Conservation (phyloP, 305 asterid genomes). For the Solanum hybrid region DNA sequence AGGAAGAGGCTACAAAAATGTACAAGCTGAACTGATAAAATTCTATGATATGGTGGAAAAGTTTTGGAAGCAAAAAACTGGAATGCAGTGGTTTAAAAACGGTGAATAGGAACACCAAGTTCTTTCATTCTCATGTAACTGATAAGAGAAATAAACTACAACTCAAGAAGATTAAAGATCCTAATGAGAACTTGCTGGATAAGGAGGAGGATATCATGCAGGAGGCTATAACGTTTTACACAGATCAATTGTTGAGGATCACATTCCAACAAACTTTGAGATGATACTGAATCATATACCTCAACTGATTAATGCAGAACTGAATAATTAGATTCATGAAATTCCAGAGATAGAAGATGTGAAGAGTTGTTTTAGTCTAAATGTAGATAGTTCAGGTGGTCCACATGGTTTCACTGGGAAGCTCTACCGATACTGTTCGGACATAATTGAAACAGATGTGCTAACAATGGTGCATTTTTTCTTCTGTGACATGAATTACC, state of each 20-base stretch:
- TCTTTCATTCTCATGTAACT: neutral
- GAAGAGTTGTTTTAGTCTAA: neutral
- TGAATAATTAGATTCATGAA: neutral
- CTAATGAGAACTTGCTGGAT: neutral
- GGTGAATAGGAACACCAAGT: neutral
- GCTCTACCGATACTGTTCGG: neutral
- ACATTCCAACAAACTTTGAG: neutral
- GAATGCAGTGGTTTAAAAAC: neutral
- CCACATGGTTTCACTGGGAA: neutral
- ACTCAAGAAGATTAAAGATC: neutral
- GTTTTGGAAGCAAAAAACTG: neutral
- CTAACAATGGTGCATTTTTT: neutral
- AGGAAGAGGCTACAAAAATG: neutral
- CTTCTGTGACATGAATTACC: neutral
- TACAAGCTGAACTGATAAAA: neutral
- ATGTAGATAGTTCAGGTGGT: neutral
- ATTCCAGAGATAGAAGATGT: neutral
- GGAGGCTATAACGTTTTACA: neutral
- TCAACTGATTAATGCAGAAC: neutral
- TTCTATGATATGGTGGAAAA: neutral
- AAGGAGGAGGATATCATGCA: neutral
- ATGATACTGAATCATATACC: neutral
- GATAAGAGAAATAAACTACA: neutral
- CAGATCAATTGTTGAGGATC: neutral
- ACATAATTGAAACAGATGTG: neutral